Conservation (phyloP, 768 basidiomycete species). For the Leccinum ochraceum region DNA sequence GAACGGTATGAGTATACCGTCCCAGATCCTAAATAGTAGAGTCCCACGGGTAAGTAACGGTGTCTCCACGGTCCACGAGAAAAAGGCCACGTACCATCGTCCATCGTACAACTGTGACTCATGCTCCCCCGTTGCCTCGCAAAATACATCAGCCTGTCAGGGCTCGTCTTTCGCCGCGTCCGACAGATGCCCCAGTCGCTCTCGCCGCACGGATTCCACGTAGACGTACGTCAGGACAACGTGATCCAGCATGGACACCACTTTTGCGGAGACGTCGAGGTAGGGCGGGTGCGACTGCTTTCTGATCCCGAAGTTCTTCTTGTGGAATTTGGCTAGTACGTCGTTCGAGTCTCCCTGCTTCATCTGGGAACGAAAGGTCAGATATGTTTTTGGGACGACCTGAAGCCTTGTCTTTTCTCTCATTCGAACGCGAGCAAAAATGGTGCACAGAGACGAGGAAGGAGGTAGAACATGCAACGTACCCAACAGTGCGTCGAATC, state of each 20-base stretch:
- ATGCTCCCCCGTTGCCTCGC: neutral
- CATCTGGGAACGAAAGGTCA: slow-evolving; percentile 19
- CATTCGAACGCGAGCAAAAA: neutral
- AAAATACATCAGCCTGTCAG: neutral
- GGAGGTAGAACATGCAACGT: slow-evolving; percentile 8
- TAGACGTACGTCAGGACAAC: slow-evolving; percentile 31
- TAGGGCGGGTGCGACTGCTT: slow-evolving; percentile 27
- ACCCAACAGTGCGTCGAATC: slow-evolving; percentile 30
- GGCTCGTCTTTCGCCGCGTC: neutral
- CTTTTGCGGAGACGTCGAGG: slow-evolving; percentile 24
- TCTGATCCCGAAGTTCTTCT: slow-evolving; percentile 26
- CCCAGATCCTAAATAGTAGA: neutral
- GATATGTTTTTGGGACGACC: neutral
- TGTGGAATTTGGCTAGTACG: slow-evolving; percentile 23
- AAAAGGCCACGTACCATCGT: neutral
- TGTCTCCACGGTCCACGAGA: neutral
- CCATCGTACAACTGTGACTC: neutral
- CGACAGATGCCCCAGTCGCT: slow-evolving; percentile 19
- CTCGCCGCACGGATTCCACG: slow-evolving; percentile 27
- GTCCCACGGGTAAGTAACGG: neutral
- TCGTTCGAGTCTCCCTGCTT: slow-evolving; percentile 16
- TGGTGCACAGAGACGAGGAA: neutral
- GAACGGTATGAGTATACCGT: neutral
- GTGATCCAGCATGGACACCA: slow-evolving; percentile 27
- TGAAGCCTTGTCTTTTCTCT: neutral